Percentiles rank a stretch among this genome's conserved stretches.
phyloP scores from a whole-genome alignment of 2,329 filamentous ascomycete species.

The Zymoseptoria brevis region DNA sequence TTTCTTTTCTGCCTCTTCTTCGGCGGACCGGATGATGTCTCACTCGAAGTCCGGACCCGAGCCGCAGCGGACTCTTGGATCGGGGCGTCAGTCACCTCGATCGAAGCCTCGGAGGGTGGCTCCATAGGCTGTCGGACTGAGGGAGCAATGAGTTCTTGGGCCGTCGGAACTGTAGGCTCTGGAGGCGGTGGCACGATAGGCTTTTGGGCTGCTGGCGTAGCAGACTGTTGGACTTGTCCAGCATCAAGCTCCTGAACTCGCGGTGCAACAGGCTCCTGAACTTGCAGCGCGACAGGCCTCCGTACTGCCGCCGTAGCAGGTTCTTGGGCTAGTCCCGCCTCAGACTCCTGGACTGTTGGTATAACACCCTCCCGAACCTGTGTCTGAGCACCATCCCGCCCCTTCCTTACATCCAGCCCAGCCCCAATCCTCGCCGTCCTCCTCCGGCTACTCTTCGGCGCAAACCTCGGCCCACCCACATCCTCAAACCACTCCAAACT shows the following conservation, averaged over 20 bases:
- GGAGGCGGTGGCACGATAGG: not conserved
- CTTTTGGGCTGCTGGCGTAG: not conserved
- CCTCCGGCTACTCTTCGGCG: slow-evolving; percentile 5
- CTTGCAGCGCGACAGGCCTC: not conserved
- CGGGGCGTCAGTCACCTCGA: not conserved
- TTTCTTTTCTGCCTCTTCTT: not conserved
- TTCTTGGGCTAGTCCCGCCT: not conserved
- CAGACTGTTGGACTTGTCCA: not conserved
- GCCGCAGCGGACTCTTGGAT: not conserved
- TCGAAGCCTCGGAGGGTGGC: not conserved
- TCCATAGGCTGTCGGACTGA: not conserved
- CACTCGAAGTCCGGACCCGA: not conserved
- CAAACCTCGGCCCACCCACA: slow-evolving; percentile 6
- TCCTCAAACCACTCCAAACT: slow-evolving; percentile 31
- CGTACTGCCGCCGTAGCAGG: not conserved
- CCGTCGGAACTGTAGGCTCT: not conserved
- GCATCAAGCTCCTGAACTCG: not conserved
- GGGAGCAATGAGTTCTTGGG: not conserved
- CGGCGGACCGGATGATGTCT: not conserved
- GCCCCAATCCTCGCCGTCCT: slow-evolving; percentile 8
- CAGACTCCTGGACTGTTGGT: not conserved
- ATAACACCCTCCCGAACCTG: not conserved
- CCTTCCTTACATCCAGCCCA: not conserved
- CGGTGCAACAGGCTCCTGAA: not conserved
- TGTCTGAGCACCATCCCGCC: not conserved